Percentiles rank a stretch among this genome's conserved stretches.
Conservation (phyloP, 306 rosid species). For the Morella rubra region DNA sequence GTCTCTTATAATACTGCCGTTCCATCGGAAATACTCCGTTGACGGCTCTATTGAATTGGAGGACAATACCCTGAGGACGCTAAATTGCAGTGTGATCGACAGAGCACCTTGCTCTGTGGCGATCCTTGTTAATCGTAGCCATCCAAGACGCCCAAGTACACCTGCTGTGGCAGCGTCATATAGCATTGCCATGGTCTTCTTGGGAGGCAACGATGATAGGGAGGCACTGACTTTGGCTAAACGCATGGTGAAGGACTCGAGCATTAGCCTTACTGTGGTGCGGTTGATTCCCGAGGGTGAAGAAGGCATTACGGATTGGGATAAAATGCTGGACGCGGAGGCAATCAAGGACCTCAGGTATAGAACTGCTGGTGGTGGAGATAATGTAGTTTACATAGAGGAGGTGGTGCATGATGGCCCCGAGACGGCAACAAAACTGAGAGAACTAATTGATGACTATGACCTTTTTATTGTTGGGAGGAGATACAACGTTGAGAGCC, state of each 20-base stretch:
- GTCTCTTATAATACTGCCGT: conserved; percentile 61
- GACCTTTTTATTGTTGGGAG: conserved; percentile 66
- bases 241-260: conserved; percentile 42
- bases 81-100: conserved; percentile 48
- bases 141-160: conserved; percentile 23
- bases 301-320: not conserved
- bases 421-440: conserved; percentile 36
- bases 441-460: conserved; percentile 32
- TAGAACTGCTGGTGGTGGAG: not conserved
- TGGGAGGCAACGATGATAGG: conserved; percentile 73
- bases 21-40: conserved; percentile 50
- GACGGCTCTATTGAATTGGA: conserved; percentile 53
- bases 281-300: conserved; percentile 4
- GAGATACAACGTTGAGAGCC: conserved; percentile 33
- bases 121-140: conserved; percentile 45
- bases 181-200: conserved; percentile 48
- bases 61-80: conserved; percentile 36
- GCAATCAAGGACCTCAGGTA: conserved; percentile 27
- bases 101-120: conserved; percentile 75
- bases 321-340: conserved; percentile 26
- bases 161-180: conserved; percentile 20
- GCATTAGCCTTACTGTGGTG: conserved; percentile 36
- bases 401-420: conserved; percentile 45
- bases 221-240: conserved; percentile 51
- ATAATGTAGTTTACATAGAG: conserved; percentile 31